Evolutionary conservation across 2,329 filamentous ascomycete species (phyloP), one percentile per base, ranked within the genome.

Genomic region (Colletotrichum eleusines): DNA sequence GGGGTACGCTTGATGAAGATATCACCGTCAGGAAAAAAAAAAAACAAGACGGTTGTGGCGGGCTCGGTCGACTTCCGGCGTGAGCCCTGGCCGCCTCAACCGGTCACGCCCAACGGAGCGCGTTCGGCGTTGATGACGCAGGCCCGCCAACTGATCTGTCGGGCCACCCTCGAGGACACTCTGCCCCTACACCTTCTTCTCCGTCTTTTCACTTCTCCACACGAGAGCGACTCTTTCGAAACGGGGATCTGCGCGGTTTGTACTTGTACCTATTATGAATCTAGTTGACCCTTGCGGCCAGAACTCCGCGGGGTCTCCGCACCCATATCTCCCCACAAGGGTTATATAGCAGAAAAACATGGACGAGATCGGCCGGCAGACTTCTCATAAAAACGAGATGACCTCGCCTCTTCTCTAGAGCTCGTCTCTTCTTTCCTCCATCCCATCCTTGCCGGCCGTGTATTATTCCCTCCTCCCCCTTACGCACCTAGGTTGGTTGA

Each of bases 241-340:
- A 68, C 68, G 64, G 69, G 67, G 64, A 54, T 55, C 53, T 68
- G 63, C 59, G 64, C 58, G 53, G 53, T 38, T 71, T 63, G 31
- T 33, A 33, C 7, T 33, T 3, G 7, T 33, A 33, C 53, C 38
- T 31, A 63, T 63, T 55, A 69, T 69, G 69, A 71, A 69, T 63
- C 64, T 59, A 8, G 18, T 20, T 20, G 20, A 65, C 28, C 63
- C 68, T 62, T 58, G 48, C 64, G 69, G 69, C 38, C 58, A 71
- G 64, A 71, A 71, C 69, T 64, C 69, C 58, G 69, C 69, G 69
- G 69, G 69, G 69, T 71, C 68, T 71, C 68, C 69, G 69, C 69
- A 67, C 48, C 68, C 51, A 58, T 68, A 5, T 44, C 38, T 63
- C 64, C 69, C 69, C 69, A 71, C 69, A 69, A 71, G 69, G 64